A percentile compares a stretch with the other conserved stretches of the same genome.
Conservation (phyloP, 2,329 filamentous ascomycete genomes). For the Colletotrichum orchidophilum region DNA sequence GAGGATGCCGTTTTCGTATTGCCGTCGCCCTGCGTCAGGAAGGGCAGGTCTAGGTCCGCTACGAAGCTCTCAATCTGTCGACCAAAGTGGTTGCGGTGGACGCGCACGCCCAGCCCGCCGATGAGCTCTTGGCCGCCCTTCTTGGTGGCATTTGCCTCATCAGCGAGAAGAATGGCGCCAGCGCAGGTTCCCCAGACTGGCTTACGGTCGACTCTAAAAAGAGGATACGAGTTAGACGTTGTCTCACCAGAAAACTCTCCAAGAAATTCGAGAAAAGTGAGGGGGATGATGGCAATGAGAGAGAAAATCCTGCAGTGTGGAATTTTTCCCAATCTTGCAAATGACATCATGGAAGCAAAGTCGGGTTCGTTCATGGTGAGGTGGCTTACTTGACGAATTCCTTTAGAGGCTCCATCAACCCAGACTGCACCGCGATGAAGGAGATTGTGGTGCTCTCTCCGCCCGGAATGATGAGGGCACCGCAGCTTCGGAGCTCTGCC, state of each 20-base stretch:
- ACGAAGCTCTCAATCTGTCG: constrained; percentile 93
- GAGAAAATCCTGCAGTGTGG: background rate
- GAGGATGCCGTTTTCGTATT: constrained; percentile 27
- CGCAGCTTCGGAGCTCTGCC: constrained; percentile 75
- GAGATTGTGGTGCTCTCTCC: constrained; percentile 96
- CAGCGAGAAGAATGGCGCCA: constrained; percentile 88
- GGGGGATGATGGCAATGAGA: background rate
- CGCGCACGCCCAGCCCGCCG: constrained; percentile 88
- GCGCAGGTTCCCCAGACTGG: constrained; percentile 97
- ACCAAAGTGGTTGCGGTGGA: constrained; percentile 95
- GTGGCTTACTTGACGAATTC: constrained; percentile 86
- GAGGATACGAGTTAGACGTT: background rate
- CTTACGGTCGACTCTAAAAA: constrained; percentile 73
- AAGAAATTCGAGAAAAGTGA: background rate
- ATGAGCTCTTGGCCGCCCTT: constrained; percentile 92
- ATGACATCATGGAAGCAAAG: background rate
- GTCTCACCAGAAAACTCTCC: background rate
- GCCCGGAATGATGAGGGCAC: constrained; percentile 89
- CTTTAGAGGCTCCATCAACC: constrained; percentile 83
- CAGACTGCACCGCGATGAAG: constrained; percentile 83
- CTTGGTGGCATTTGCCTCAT: constrained; percentile 88
- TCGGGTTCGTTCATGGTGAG: background rate
- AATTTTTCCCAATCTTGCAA: constrained; percentile 1
- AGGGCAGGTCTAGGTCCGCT: constrained; percentile 76
- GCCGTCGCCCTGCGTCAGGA: constrained; percentile 58